A percentile compares a stretch with the other conserved stretches of the same genome.
phyloP scores from a whole-genome alignment of 2,329 filamentous ascomycete genomes.

The Talaromyces piceae region DNA sequence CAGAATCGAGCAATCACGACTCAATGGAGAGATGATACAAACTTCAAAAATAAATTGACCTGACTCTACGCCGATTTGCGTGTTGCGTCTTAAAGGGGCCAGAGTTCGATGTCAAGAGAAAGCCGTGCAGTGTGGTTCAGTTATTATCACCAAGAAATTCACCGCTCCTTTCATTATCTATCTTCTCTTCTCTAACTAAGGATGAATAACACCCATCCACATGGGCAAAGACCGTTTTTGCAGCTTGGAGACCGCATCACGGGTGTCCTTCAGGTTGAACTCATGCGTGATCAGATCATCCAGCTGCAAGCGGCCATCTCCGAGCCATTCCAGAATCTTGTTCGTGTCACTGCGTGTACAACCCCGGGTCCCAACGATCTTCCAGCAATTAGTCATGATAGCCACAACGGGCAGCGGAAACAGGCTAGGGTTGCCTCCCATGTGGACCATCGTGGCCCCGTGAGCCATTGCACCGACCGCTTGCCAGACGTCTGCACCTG shows the following conservation, averaged over 20 bases:
- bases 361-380: background rate
- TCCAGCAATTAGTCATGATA: background rate
- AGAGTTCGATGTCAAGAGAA: no score
- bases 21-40: no score
- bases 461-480: background rate
- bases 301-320: background rate
- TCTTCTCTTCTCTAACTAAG: background rate
- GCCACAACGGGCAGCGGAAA: background rate
- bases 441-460: background rate
- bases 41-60: no score
- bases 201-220: background rate
- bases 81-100: no score
- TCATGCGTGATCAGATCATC: background rate
- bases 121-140: no score
- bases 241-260: background rate
- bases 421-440: background rate
- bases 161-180: no score
- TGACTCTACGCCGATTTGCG: no score
- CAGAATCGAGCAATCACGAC: no score
- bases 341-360: background rate
- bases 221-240: background rate
- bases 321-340: background rate
- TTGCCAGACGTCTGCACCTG: background rate
- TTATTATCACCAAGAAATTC: no score
- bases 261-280: background rate